Conservation (phyloP, 768 basidiomycete species). For the Brasilioporus rufonigricans region DNA sequence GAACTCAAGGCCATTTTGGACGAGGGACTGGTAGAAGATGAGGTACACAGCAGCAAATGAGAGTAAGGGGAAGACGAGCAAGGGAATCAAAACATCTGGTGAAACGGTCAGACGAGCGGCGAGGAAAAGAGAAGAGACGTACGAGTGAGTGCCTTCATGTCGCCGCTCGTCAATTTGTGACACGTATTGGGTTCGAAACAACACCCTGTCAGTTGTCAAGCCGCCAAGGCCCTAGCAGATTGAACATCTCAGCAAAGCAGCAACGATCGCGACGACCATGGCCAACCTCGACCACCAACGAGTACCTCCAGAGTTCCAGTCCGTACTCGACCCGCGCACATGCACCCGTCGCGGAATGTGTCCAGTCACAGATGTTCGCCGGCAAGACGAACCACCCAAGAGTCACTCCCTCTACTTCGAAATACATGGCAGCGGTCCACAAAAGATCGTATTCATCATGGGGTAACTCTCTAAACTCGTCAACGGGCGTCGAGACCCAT, state of each 20-base stretch:
- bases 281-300: background rate
- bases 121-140: background rate
- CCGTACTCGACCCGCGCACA: constrained; percentile 59
- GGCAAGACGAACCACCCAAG: constrained; percentile 47
- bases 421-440: constrained; percentile 64
- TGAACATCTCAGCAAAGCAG: background rate
- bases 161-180: no score
- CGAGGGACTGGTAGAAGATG: constrained; percentile 12
- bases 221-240: no score
- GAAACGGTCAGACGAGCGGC: background rate
- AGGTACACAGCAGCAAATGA: constrained; percentile 7
- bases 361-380: constrained; percentile 55
- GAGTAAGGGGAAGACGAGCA: constrained; percentile 21
- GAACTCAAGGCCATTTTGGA: constrained; percentile 7
- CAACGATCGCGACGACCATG: background rate
- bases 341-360: constrained; percentile 73
- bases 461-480: constrained; percentile 40
- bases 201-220: background rate
- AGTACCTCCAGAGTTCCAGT: constrained; percentile 26
- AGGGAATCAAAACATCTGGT: constrained; percentile 16
- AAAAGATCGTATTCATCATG: constrained; percentile 79
- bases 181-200: no score
- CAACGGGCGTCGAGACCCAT: background rate
- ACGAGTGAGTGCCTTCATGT: constrained; percentile 8
- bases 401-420: constrained; percentile 80